These are phyloP conservation scores for Theileria equi DNA, from an alignment of 169 alveolate species.

Conservation along the genomic window DNA sequence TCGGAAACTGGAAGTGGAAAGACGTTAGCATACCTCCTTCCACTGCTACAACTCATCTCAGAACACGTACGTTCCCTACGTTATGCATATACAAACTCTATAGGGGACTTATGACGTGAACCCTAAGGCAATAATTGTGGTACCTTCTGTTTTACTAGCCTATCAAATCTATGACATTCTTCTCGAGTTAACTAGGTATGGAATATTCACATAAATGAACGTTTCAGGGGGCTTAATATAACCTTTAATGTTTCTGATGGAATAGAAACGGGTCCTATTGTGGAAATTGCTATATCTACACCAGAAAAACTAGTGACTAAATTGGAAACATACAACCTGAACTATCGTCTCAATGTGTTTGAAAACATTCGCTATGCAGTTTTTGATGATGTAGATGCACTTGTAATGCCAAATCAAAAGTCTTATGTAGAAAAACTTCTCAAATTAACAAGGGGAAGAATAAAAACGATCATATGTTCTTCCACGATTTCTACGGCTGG, in stretches of 20 bases:
- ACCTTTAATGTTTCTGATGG: constrained; percentile 28
- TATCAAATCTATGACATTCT: constrained; percentile 40
- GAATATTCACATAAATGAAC: too few relatives aligned
- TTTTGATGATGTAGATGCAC: constrained; percentile 54
- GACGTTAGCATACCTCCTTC: constrained; percentile 86
- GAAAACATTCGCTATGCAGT: constrained; percentile 30
- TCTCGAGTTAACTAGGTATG: constrained; percentile 29
- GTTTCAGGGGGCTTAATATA: constrained; percentile 21
- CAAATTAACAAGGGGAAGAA: background rate
- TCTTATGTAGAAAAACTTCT: background rate
- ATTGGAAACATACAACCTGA: constrained; percentile 37
- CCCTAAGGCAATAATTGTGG: constrained; percentile 32
- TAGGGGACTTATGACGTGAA: background rate
- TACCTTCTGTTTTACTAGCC: constrained; percentile 31
- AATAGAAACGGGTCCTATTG: constrained; percentile 52
- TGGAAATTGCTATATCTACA: constrained; percentile 33
- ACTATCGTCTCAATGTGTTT: constrained; percentile 47
- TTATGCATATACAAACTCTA: background rate
- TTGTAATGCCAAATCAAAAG: too few relatives aligned
- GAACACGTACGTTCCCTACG: too few relatives aligned
- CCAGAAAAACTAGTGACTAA: constrained; percentile 37
- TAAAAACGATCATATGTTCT: constrained; percentile 3
- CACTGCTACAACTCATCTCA: constrained; percentile 68
- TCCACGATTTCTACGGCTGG: constrained; percentile 2
- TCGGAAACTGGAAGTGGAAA: constrained; percentile 90